Evolutionary conservation across 106 monocot genomes (phyloP), one percentile per base, ranked within the genome.

Genomic region (Xerophyta viscosa): DNA sequence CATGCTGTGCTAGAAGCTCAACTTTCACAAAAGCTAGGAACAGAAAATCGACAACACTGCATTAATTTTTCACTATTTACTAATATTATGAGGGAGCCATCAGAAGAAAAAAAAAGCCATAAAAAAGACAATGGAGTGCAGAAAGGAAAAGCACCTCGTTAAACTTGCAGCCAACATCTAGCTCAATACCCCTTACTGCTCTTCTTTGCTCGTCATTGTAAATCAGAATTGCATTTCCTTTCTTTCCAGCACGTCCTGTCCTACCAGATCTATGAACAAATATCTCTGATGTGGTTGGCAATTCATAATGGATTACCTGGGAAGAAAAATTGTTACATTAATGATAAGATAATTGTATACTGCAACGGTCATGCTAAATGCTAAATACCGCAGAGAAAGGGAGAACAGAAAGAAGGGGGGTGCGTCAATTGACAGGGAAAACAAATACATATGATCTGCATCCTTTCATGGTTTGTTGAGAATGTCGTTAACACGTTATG

Each of bases 251-350:
- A 44, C 96, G 78, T 9, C 89, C 96, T 28, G 96, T 98, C 49
- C 96, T 69, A 26, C 96, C 96, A 51, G 89, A 86, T 52, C 96
- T 66, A 60, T 98, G 96, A 50, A 98, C 89, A 61, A 98, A 98
- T 15, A 86, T 37, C 71, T 98, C 96, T 1, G 96, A 82, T 47
- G 57, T 79, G 58, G 56, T 89, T 46, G 96, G 89, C 48, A 98
- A 39, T 59, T 98, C 96, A 71, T 82, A 89, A 60, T 98, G 96
- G 43, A 98, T 77, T 25, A 98, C 71, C 96, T 98, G 68, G 43
- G 5, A 56, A 37, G 3, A 29, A 57, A 12, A 20, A 31, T 19
- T 17, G 20, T 1, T 1, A 51, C 26, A 56, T 56, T 9, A 39
- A 23, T 3, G 9, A 21, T 20, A 10, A 20, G 18, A 37, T 36